phyloP scores from a whole-genome alignment of 2,329 filamentous ascomycete species.

The Curvularia sp. region DNA sequence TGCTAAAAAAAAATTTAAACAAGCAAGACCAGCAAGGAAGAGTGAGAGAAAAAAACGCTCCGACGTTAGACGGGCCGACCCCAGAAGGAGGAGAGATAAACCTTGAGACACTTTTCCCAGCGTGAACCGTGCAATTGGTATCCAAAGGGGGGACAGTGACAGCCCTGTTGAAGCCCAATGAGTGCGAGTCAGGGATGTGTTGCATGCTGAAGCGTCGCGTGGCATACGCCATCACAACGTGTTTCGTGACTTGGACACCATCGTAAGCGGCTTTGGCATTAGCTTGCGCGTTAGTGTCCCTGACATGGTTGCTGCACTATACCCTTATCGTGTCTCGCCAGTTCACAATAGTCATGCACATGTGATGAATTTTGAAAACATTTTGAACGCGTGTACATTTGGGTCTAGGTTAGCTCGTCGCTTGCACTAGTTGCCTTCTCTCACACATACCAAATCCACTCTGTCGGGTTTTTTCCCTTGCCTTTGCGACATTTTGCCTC shows the following conservation, averaged over 20 bases:
- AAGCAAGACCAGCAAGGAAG: neutral
- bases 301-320: conserved; percentile 12
- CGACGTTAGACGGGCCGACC: conserved; percentile 19
- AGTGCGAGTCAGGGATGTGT: conserved; percentile 14
- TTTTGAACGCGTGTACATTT: conserved; percentile 13
- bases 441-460: conserved; percentile 3
- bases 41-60: conserved; percentile 11
- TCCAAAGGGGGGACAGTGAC: conserved; percentile 10
- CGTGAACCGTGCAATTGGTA: conserved; percentile 18
- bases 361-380: conserved; percentile 6
- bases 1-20: conserved; percentile 10
- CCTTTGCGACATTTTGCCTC: conserved; percentile 6
- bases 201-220: conserved; percentile 13
- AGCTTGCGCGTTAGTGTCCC: conserved; percentile 8
- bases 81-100: conserved; percentile 19
- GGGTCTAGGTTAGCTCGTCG: neutral
- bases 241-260: conserved; percentile 12
- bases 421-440: neutral
- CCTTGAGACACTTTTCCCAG: conserved; percentile 10
- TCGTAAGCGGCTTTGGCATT: conserved; percentile 8
- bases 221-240: conserved; percentile 14
- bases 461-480: conserved; percentile 3
- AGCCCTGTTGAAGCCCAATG: conserved; percentile 20
- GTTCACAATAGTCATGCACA: conserved; percentile 13
- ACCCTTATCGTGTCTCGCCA: conserved; percentile 14